These are phyloP conservation scores for Sequoiadendron giganteum DNA, from an alignment of 75 land plant species.

Conservation along the genomic window DNA sequence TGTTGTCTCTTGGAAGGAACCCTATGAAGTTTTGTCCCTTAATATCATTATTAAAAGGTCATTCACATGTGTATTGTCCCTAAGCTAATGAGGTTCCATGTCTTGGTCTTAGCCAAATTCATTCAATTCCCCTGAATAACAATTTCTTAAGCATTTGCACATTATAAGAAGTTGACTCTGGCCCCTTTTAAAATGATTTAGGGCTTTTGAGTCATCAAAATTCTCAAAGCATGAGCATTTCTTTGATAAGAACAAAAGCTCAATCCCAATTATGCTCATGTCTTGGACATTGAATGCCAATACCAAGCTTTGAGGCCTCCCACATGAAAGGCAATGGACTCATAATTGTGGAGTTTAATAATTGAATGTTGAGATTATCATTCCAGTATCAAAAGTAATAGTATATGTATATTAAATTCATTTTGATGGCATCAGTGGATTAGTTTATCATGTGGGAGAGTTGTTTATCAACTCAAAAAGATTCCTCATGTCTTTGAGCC, in stretches of 20 bases:
- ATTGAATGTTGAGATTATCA: neutral
- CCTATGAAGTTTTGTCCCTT: neutral
- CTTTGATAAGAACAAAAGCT: constrained; percentile 61
- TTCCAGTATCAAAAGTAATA: too few species aligned
- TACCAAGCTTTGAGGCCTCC: constrained; percentile 33
- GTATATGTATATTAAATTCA: neutral
- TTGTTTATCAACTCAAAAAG: neutral
- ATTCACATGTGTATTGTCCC: neutral
- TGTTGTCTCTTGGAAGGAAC: too few species aligned
- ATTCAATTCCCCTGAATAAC: too few species aligned
- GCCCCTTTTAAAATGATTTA: too few species aligned
- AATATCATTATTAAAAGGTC: neutral
- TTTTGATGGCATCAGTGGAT: neutral
- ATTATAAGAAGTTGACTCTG: too few species aligned
- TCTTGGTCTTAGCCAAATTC: neutral
- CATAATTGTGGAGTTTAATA: too few species aligned
- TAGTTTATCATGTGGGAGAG: too few species aligned
- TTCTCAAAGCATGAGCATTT: constrained; percentile 34
- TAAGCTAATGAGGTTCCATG: neutral
- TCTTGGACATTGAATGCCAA: constrained; percentile 40
- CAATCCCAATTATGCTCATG: constrained; percentile 37
- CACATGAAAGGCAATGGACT: neutral
- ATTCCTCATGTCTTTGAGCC: neutral
- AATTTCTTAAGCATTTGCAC: too few species aligned
- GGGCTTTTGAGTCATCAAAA: constrained; percentile 43